Evolutionary conservation across 495 filamentous ascomycete genomes (phyloP).

Genomic region (Physcia stellaris): DNA sequence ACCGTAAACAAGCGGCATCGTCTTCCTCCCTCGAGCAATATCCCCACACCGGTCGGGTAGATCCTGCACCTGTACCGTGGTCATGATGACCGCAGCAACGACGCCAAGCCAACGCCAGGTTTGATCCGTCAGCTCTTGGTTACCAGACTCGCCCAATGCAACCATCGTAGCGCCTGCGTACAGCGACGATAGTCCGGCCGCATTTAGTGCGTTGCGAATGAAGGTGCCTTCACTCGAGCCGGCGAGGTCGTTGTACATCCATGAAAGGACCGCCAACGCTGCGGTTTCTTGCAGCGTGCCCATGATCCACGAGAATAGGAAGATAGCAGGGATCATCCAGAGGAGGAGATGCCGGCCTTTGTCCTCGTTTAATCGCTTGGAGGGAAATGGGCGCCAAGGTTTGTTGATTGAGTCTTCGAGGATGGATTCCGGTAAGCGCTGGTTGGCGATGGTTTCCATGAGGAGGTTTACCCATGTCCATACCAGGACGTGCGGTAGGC

Average conservation of each 20-base stretch:
- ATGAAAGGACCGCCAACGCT: slow-evolving; percentile 25
- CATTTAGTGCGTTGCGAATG: slow-evolving; percentile 28
- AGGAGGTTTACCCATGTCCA: slow-evolving; percentile 20
- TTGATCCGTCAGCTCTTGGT: slow-evolving; percentile 8
- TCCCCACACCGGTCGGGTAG: slow-evolving; percentile 35
- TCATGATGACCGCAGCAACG: slow-evolving; percentile 26
- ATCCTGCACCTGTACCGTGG: slow-evolving; percentile 37
- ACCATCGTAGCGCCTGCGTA: slow-evolving; percentile 16
- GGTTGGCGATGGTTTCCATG: slow-evolving; percentile 30
- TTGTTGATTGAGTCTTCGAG: slow-evolving; percentile 40
- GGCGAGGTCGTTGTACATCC: slow-evolving; percentile 38
- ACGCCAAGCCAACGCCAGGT: slow-evolving; percentile 29
- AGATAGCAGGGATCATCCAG: slow-evolving; percentile 17
- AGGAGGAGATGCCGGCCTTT: slow-evolving; percentile 24
- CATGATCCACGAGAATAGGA: slow-evolving; percentile 18
- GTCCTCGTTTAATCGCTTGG: slow-evolving; percentile 20
- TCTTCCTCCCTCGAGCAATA: slow-evolving; percentile 22
- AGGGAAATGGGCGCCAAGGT: slow-evolving; percentile 38
- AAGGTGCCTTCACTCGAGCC: slow-evolving; percentile 27
- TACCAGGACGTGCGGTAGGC: not conserved
- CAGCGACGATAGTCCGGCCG: slow-evolving; percentile 22
- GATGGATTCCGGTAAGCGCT: slow-evolving; percentile 27
- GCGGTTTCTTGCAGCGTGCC: slow-evolving; percentile 21
- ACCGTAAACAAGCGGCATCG: slow-evolving; percentile 26
- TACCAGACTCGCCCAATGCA: slow-evolving; percentile 1